Evolutionary conservation across 306 rosid species (phyloP), one percentile per base, ranked within the genome.

Genomic region (Bauhinia variegata): DNA sequence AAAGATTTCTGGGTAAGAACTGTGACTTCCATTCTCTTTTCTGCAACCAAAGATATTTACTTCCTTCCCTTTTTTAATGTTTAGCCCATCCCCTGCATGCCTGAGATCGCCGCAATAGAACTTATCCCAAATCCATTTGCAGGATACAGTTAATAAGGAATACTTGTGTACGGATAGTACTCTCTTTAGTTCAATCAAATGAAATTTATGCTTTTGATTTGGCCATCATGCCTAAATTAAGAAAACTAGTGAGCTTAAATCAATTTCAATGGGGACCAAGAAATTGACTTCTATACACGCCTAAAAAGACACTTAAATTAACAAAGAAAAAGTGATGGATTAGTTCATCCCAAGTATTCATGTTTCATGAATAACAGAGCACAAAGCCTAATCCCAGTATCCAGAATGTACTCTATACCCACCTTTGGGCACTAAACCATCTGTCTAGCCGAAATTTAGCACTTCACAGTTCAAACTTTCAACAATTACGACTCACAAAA

Each of bases 81-180:
- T 54, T 34, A 57, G 74, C 88, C 88, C 86, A 84, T 87, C 62
- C 76, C 84, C 84, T 75, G 84, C 60, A 39, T 52, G 17, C 66
- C 70, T 62, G 72, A n/a, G n/a, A 61, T 30, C 17, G 60, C 48
- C 44, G 23, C 73, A 51, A n/a, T n/a, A n/a, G n/a, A n/a, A n/a
- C 72, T 72, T 61, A 74, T 77, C 74, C 48, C 72, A 53, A 74
- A 71, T 76, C 79, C 63, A 47, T 68, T 63, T 64, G 71, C 67
- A 60, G 23, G 34, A 44, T 61, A 16, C 28, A 48, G 42, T 60
- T 5, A 31, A 59, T 38, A 19, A 74, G 30, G 14, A 54, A 67
- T 43, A 54, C 23, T 16, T 67, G 49, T 69, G 89, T 79, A 80
- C 85, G 88, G 63, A 78, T 3, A 55, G 85, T 76, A 71, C 85